Conservation (phyloP, 2,329 filamentous ascomycete genomes). For the Penicillium sp. region DNA sequence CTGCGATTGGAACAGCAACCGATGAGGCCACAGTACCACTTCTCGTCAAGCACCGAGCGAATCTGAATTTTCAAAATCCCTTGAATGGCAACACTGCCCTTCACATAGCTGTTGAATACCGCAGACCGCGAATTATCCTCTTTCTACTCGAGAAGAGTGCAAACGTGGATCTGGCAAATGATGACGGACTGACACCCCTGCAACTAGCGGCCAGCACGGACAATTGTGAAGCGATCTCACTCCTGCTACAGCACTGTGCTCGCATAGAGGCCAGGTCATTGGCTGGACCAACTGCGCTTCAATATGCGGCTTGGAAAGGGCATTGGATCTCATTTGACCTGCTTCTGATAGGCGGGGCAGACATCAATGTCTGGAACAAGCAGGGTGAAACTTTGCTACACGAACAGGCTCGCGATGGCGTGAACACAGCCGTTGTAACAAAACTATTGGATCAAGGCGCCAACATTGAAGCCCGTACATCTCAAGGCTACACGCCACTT, state of each 20-base stretch:
- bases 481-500: constrained; percentile 25
- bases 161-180: constrained; percentile 18
- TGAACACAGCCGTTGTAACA: constrained; percentile 13
- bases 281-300: constrained; percentile 22
- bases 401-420: constrained; percentile 15
- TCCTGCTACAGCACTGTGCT: constrained; percentile 24
- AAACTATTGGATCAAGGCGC: constrained; percentile 23
- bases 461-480: constrained; percentile 24
- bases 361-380: constrained; percentile 28
- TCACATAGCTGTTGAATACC: constrained; percentile 22
- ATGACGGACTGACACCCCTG: constrained; percentile 24
- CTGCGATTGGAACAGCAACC: constrained; percentile 23
- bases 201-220: constrained; percentile 25
- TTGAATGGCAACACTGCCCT: constrained; percentile 24
- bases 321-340: constrained; percentile 30
- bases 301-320: constrained; percentile 18
- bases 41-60: constrained; percentile 23
- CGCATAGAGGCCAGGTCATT: constrained; percentile 20
- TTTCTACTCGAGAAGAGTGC: constrained; percentile 29
- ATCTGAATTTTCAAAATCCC: constrained; percentile 22
- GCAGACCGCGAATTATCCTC: constrained; percentile 21
- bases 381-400: constrained; percentile 27
- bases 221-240: constrained; percentile 26
- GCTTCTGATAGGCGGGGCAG: constrained; percentile 24
- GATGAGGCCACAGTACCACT: constrained; percentile 28